phyloP scores from a whole-genome alignment of 2,329 filamentous ascomycete genomes.

The Colletotrichum zoysiae region DNA sequence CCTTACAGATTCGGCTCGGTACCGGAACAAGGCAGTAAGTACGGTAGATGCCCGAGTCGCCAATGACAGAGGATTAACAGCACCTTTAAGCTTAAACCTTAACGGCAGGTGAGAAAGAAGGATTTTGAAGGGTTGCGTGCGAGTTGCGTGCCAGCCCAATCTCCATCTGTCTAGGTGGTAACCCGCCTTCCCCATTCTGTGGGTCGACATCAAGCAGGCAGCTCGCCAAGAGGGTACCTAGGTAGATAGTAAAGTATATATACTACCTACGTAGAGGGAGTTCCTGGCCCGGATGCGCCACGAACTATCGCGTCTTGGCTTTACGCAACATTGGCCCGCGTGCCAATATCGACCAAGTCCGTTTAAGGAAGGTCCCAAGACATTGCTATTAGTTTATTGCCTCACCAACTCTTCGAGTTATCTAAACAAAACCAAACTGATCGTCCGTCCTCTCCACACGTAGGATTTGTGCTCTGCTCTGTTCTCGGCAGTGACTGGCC shows the following conservation, averaged over 20 bases:
- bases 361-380: conserved; percentile 26
- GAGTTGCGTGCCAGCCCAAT: conserved; percentile 15
- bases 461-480: background rate
- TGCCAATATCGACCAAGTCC: conserved; percentile 1
- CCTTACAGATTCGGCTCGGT: conserved; percentile 28
- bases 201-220: background rate
- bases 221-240: background rate
- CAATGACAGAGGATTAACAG: background rate
- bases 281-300: background rate
- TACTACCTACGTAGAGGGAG: background rate
- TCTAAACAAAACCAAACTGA: background rate
- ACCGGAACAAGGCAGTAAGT: background rate
- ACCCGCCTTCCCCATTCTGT: background rate
- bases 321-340: background rate
- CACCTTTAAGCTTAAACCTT: conserved; percentile 40
- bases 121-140: conserved; percentile 30
- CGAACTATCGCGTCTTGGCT: conserved; percentile 4
- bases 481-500: conserved; percentile 23
- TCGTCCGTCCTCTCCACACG: background rate
- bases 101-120: conserved; percentile 37
- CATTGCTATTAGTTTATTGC: background rate
- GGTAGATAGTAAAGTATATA: background rate
- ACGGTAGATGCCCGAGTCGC: background rate
- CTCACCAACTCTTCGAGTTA: background rate
- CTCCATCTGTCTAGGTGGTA: background rate